These are phyloP conservation scores for Trametes cingulata DNA, from an alignment of 768 basidiomycete species.

Conservation along the genomic window DNA sequence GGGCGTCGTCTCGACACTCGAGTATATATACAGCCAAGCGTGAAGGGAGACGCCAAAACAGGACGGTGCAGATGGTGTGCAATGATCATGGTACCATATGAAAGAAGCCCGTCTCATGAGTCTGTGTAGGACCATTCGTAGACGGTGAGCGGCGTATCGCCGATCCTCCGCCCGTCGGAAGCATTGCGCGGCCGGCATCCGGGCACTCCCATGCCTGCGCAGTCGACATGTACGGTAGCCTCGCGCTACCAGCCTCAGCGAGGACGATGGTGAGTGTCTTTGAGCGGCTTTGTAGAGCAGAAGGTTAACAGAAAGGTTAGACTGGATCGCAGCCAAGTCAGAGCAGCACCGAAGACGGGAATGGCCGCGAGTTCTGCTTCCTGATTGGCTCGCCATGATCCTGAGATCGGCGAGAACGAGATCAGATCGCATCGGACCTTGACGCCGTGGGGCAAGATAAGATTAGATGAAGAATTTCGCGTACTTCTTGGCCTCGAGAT, in stretches of 20 bases:
- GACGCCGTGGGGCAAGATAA: background rate
- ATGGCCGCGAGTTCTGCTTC: background rate
- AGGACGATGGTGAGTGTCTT: too few species aligned
- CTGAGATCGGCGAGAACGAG: background rate
- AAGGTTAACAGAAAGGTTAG: background rate
- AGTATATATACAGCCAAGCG: background rate
- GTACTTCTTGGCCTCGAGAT: background rate
- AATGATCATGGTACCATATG: background rate
- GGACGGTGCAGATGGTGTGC: background rate
- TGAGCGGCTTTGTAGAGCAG: background rate
- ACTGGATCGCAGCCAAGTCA: too few species aligned
- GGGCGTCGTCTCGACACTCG: background rate
- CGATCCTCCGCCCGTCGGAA: background rate
- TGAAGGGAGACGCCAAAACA: background rate
- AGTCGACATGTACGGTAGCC: too few species aligned
- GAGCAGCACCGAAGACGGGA: background rate
- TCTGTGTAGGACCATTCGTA: conserved; percentile 1
- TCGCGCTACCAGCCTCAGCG: too few species aligned
- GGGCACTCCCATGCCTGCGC: too few species aligned
- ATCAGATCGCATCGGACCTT: conserved; percentile 4
- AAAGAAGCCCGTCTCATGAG: background rate
- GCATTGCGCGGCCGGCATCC: too few species aligned
- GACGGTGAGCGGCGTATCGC: background rate
- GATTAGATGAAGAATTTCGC: conserved; percentile 14
- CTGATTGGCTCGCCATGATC: background rate